Evolutionary conservation across 164 flowering plant species (phyloP).

Genomic region (Cinnamomum chago): DNA sequence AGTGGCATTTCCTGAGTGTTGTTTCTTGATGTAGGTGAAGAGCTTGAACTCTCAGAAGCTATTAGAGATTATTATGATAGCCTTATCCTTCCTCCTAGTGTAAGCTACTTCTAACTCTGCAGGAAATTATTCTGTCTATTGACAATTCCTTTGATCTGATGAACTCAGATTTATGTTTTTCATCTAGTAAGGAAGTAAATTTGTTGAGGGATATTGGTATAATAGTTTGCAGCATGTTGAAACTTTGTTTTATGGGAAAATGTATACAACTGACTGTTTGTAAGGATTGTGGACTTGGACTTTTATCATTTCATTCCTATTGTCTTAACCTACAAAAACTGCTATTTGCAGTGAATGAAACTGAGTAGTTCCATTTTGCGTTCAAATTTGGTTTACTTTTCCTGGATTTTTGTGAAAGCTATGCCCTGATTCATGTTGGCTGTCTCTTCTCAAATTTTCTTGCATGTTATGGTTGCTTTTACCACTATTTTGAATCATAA

Average conservation of each 20-base stretch:
- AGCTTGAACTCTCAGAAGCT: constrained; percentile 97
- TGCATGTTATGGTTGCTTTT: neutral
- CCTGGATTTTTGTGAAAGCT: neutral
- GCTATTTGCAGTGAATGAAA: neutral
- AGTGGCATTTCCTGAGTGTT: neutral
- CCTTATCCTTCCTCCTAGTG: constrained; percentile 64
- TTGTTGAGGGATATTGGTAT: neutral
- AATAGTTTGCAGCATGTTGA: neutral
- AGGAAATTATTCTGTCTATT: neutral
- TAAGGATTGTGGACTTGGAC: neutral
- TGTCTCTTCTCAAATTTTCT: neutral
- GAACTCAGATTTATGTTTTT: neutral
- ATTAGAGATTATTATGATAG: constrained; percentile 87
- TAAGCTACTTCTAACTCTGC: constrained; percentile 25
- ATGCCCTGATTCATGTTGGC: neutral
- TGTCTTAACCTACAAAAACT: neutral
- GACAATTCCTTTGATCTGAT: neutral
- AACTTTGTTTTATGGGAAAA: neutral
- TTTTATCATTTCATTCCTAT: neutral
- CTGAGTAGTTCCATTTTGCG: neutral
- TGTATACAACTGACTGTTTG: too few relatives aligned
- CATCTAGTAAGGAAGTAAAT: neutral
- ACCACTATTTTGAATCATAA: neutral
- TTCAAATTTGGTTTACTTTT: neutral
- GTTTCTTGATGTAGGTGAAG: constrained; percentile 48